phyloP scores from a whole-genome alignment of 805 yeast genomes.

The Sungouiozyma ichnusensis region DNA sequence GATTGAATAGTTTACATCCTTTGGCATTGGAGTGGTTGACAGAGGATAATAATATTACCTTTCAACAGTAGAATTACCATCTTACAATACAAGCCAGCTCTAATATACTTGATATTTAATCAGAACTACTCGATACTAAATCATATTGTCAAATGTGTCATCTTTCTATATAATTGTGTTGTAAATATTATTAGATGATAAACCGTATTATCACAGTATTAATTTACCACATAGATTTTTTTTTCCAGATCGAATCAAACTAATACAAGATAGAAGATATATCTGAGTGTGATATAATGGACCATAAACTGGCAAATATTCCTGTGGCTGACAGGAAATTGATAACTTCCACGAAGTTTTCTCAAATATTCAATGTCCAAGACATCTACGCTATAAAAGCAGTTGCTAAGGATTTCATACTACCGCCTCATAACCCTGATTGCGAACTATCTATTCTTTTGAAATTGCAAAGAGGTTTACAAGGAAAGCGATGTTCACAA shows the following conservation, averaged over 20 bases:
- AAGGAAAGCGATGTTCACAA: slow-evolving; percentile 2
- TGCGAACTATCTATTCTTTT: slow-evolving; percentile 16
- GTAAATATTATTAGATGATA: too few species aligned
- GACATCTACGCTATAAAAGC: slow-evolving; percentile 14
- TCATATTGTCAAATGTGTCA: too few species aligned
- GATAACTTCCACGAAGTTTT: slow-evolving; percentile 17
- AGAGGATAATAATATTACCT: slow-evolving; percentile 9
- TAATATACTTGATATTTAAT: too few species aligned
- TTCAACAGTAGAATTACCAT: too few species aligned
- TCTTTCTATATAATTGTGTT: too few species aligned
- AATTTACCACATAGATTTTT: too few species aligned
- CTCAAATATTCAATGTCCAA: slow-evolving; percentile 12
- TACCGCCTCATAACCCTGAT: slow-evolving; percentile 24
- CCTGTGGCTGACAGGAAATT: slow-evolving; percentile 4
- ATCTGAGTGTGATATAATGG: background rate
- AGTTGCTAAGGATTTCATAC: slow-evolving; percentile 15
- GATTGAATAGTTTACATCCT: slow-evolving; percentile 53
- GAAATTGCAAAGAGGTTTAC: slow-evolving; percentile 5
- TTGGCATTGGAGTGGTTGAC: slow-evolving; percentile 58
- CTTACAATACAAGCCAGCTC: too few species aligned
- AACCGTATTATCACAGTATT: too few species aligned
- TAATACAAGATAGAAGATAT: background rate
- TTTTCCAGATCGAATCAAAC: too few species aligned
- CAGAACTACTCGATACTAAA: too few species aligned
- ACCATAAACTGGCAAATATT: background rate